Evolutionary conservation across 345 rosid genomes (phyloP), one percentile per base, ranked within the genome.

Genomic region (Moricandia moricandioides): DNA sequence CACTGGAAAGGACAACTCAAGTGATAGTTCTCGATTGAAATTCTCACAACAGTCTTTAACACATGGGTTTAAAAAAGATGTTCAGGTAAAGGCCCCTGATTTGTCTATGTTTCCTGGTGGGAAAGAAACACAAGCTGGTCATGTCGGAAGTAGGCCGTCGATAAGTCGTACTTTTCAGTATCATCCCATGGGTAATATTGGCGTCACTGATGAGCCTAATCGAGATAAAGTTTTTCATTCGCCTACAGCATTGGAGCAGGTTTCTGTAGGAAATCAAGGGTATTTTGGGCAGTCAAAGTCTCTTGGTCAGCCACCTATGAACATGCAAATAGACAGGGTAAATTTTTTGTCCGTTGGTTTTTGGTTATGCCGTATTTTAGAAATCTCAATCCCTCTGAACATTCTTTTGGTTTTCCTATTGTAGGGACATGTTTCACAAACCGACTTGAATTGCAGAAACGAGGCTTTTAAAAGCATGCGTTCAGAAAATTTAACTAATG

Each of bases 171-270:
- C 82, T 81, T 91, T 93, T 86, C 94, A 91, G 73, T 89, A 86
- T 80, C 98, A 91, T 84, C 97, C 97, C n/a, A 91, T 88, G 92
- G 97, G 97, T 45, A 85, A 88, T 88, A 66, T 87, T 70, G 91
- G 84, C 79, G 79, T 70, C 62, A 88, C 82, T 72, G 47, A 76
- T 16, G 89, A 85, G 61, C 73, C 86, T 72, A 79, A 84, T 47
- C 65, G 67, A 73, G 86, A 81, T 70, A 69, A 45, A 27, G 71
- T 55, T 67, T 16, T 85, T 40, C 85, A 73, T 76, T 59, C 67
- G n/a, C 59, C 72, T 57, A 29, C 72, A 17, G 31, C 61, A 8
- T 11, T 45, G 30, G 67, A 58, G 51, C 78, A 43, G 67, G 54
- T 47, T 33, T 67, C 78, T 67, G 60, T 6, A 21, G 72, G 66